These are phyloP conservation scores for Uronychia binucleata DNA, from an alignment of 73 alveolate genomes.

Conservation along the genomic window DNA sequence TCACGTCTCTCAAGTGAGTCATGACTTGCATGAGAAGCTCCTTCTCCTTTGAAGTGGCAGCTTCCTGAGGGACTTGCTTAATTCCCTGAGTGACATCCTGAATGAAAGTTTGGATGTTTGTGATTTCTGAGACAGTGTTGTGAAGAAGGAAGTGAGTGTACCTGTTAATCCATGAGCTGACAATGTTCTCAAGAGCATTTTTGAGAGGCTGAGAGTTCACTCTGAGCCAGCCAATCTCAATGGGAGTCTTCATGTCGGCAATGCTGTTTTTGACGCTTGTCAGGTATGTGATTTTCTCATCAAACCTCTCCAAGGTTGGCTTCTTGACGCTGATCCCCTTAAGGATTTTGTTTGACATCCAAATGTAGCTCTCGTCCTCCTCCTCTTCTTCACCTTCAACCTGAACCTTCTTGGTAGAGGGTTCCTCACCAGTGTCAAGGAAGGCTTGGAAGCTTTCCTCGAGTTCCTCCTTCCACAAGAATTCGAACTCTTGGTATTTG, in stretches of 20 bases:
- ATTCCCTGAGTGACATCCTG: conserved; percentile 93
- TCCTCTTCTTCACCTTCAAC: conserved; percentile 88
- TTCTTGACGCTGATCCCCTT: conserved; percentile 86
- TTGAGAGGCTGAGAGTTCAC: conserved; percentile 93
- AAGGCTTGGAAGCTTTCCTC: conserved; percentile 90
- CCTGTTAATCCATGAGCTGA: conserved; percentile 86
- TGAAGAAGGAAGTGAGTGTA: conserved; percentile 92
- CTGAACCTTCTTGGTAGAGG: conserved; percentile 72
- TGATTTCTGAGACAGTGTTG: conserved; percentile 83
- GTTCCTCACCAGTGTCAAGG: conserved; percentile 84
- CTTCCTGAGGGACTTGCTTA: conserved; percentile 84
- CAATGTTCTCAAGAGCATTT: conserved; percentile 83
- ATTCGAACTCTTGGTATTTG: conserved; percentile 83
- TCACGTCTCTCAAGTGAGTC: conserved; percentile 95
- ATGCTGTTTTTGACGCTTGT: conserved; percentile 86
- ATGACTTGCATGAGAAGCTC: conserved; percentile 87
- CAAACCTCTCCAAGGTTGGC: conserved; percentile 92
- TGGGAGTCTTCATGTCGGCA: conserved; percentile 87
- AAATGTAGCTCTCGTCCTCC: conserved; percentile 66
- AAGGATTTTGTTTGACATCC: conserved; percentile 90
- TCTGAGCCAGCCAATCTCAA: conserved; percentile 96
- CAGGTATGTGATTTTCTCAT: conserved; percentile 93
- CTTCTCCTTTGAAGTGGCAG: conserved; percentile 75
- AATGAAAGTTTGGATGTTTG: conserved; percentile 86
- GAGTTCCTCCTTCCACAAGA: conserved; percentile 97